phyloP scores from a whole-genome alignment of 495 filamentous ascomycete genomes.

The Lophium mytilinum region DNA sequence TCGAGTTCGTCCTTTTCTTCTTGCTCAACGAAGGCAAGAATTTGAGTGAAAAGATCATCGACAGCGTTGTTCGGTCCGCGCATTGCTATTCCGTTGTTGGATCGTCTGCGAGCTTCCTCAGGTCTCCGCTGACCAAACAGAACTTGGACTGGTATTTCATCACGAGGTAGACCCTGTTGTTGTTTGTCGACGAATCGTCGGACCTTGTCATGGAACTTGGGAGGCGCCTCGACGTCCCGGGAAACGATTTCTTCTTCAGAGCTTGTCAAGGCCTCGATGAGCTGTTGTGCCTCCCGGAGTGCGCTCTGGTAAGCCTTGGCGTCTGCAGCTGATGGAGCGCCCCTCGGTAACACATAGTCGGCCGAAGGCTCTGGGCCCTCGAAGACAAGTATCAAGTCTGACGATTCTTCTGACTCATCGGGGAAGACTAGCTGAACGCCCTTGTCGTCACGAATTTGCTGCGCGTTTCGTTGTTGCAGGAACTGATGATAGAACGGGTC shows the following conservation, averaged over 20 bases:
- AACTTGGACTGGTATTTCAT: constrained; percentile 66
- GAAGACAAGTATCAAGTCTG: constrained; percentile 74
- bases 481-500: constrained; percentile 84
- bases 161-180: constrained; percentile 56
- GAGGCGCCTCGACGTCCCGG: constrained; percentile 57
- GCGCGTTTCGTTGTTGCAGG: constrained; percentile 54
- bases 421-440: constrained; percentile 76
- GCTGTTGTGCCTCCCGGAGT: constrained; percentile 62
- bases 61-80: constrained; percentile 69
- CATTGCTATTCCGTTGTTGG: constrained; percentile 44
- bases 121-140: constrained; percentile 41
- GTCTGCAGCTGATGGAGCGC: constrained; percentile 52
- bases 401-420: constrained; percentile 47
- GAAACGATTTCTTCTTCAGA: constrained; percentile 62
- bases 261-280: constrained; percentile 60
- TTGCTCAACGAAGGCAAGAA: constrained; percentile 67
- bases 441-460: constrained; percentile 59
- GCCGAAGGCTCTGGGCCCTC: constrained; percentile 56
- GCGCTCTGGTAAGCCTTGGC: constrained; percentile 57
- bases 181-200: constrained; percentile 68
- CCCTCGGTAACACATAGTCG: constrained; percentile 59
- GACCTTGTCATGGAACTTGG: constrained; percentile 74
- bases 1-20: constrained; percentile 84
- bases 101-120: constrained; percentile 32
- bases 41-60: constrained; percentile 58